Evolutionary conservation across 805 yeast species (phyloP).

Genomic region (Saturnispora quitensis): DNA sequence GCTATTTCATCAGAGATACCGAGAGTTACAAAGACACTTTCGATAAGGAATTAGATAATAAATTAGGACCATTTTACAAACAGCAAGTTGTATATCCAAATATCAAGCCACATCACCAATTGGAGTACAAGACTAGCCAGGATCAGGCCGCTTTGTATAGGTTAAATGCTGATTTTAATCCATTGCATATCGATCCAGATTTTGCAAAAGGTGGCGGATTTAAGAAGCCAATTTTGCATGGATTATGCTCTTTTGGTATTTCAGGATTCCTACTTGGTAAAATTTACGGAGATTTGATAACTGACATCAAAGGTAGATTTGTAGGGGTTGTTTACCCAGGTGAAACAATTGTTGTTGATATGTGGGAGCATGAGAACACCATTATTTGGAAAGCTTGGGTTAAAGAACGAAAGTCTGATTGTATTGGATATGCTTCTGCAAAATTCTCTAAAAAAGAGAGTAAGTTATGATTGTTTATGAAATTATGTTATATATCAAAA

Average conservation of each 20-base stretch:
- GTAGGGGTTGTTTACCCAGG: slow-evolving; percentile 93
- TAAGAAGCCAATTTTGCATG: slow-evolving; percentile 83
- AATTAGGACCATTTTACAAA: slow-evolving; percentile 42
- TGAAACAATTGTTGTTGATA: slow-evolving; percentile 68
- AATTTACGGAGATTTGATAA: slow-evolving; percentile 61
- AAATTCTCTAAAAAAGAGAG: slow-evolving; percentile 27
- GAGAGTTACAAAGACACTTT: slow-evolving; percentile 40
- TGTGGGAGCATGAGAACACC: slow-evolving; percentile 70
- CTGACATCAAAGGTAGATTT: slow-evolving; percentile 84
- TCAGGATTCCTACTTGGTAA: slow-evolving; percentile 68
- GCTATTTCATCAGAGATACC: slow-evolving; percentile 75
- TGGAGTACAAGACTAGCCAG: slow-evolving; percentile 45
- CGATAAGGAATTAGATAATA: slow-evolving; percentile 35
- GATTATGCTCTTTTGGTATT: slow-evolving; percentile 81
- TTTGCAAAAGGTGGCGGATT: slow-evolving; percentile 86
- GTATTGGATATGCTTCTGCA: slow-evolving; percentile 67
- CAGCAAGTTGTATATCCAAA: slow-evolving; percentile 45
- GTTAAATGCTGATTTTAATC: slow-evolving; percentile 89
- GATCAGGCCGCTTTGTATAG: slow-evolving; percentile 89
- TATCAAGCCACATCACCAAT: slow-evolving; percentile 57
- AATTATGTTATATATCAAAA: not conserved
- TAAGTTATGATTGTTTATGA: slow-evolving; percentile 4
- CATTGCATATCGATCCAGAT: slow-evolving; percentile 87
- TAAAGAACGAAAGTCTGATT: slow-evolving; percentile 69
- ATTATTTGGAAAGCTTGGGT: slow-evolving; percentile 77